phyloP scores from a whole-genome alignment of 208 protist species.

The Acanthamoeba sp. region DNA sequence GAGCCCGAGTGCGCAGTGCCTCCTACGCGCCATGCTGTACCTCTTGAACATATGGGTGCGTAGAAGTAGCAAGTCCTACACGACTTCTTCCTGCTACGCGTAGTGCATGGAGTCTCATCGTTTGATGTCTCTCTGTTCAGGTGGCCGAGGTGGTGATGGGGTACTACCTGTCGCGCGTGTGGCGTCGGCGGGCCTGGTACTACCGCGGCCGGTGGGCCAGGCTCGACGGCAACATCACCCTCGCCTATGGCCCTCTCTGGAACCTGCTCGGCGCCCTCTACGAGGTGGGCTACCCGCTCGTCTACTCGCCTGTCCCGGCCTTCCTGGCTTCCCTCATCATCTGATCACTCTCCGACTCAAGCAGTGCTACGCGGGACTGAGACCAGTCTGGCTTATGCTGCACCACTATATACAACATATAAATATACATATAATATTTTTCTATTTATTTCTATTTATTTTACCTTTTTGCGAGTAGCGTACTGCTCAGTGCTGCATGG shows the following conservation, averaged over 20 bases:
- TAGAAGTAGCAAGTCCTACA: background rate
- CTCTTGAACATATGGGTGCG: conserved; percentile 20
- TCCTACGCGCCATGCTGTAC: background rate
- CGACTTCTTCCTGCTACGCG: background rate
- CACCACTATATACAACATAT: background rate
- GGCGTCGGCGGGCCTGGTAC: conserved; percentile 10
- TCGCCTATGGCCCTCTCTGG: conserved; percentile 55
- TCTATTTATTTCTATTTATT: background rate
- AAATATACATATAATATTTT: background rate
- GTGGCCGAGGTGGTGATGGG: conserved; percentile 12
- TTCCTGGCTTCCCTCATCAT: background rate
- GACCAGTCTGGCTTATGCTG: too few species aligned
- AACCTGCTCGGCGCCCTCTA: conserved; percentile 2
- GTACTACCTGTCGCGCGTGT: background rate
- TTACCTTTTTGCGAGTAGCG: background rate
- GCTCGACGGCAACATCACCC: conserved; percentile 46
- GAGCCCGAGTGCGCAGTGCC: background rate
- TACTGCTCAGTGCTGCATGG: background rate
- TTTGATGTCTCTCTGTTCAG: background rate
- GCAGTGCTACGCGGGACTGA: too few species aligned
- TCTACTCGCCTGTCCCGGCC: background rate
- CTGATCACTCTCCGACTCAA: background rate
- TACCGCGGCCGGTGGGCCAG: conserved; percentile 3
- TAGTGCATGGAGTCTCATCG: too few species aligned
- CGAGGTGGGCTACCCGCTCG: background rate